phyloP scores from a whole-genome alignment of 345 rosid species.

The Anastatica hierochuntica region DNA sequence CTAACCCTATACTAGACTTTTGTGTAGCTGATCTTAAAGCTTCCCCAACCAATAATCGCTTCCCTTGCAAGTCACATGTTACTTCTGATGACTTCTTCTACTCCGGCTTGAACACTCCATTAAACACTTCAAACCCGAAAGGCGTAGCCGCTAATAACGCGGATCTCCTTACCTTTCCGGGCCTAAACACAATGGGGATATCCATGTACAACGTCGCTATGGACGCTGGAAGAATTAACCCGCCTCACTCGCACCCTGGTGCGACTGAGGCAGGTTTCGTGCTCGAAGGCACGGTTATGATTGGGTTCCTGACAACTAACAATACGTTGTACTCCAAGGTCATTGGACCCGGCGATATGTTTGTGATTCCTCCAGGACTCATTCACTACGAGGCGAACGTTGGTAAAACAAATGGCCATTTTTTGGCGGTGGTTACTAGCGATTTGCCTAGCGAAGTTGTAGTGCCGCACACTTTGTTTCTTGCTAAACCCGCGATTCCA shows the following conservation, averaged over 20 bases:
- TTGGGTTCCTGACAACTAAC: conserved; percentile 42
- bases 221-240: conserved; percentile 43
- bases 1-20: conserved; percentile 54
- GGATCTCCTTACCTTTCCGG: conserved; percentile 44
- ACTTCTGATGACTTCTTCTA: conserved; percentile 56
- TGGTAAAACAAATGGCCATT: conserved; percentile 40
- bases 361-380: conserved; percentile 48
- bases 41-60: conserved; percentile 35
- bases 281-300: conserved; percentile 45
- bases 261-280: conserved; percentile 44
- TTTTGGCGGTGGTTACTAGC: conserved; percentile 53
- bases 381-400: conserved; percentile 62
- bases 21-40: conserved; percentile 43
- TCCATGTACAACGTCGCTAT: conserved; percentile 57
- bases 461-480: conserved; percentile 28
- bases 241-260: conserved; percentile 62
- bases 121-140: conserved; percentile 38
- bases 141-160: conserved; percentile 29
- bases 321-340: conserved; percentile 42
- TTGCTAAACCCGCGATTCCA: conserved; percentile 44
- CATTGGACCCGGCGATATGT: conserved; percentile 42
- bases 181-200: conserved; percentile 48
- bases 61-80: conserved; percentile 54
- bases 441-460: conserved; percentile 46
- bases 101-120: conserved; percentile 40